These are phyloP conservation scores for Ogataea saltuana DNA, from an alignment of 805 yeast genomes.

Conservation along the genomic window DNA sequence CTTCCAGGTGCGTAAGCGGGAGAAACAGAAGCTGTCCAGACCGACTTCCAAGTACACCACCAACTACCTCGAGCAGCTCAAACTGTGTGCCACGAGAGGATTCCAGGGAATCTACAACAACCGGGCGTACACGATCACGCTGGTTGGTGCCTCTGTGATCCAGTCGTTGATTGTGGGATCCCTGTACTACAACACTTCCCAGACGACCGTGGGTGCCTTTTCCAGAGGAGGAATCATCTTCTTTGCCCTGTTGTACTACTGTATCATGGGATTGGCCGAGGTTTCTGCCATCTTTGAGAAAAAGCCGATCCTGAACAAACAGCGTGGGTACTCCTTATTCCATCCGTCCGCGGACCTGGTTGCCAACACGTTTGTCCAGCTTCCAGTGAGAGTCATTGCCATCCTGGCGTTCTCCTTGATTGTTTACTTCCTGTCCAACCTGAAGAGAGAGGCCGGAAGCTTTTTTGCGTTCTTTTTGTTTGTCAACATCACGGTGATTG, in stretches of 20 bases:
- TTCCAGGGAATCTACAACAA: constrained; percentile 56
- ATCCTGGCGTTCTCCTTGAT: constrained; percentile 47
- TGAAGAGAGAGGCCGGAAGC: constrained; percentile 54
- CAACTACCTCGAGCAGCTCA: constrained; percentile 50
- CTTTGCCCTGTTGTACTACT: constrained; percentile 59
- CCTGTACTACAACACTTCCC: constrained; percentile 51
- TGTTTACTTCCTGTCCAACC: constrained; percentile 53
- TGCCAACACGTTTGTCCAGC: constrained; percentile 54
- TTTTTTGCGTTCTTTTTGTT: constrained; percentile 53
- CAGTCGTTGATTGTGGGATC: constrained; percentile 65
- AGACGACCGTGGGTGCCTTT: constrained; percentile 55
- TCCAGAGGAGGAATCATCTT: constrained; percentile 65
- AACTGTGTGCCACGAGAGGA: constrained; percentile 54
- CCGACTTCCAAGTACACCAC: constrained; percentile 40
- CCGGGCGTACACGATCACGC: constrained; percentile 50
- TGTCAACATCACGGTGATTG: constrained; percentile 38
- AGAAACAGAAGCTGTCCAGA: constrained; percentile 42
- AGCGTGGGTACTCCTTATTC: constrained; percentile 61
- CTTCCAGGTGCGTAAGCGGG: constrained; percentile 33
- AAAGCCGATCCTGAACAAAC: constrained; percentile 65
- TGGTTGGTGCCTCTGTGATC: constrained; percentile 51
- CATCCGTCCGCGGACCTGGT: constrained; percentile 66
- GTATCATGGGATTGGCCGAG: constrained; percentile 62
- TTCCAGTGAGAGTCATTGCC: constrained; percentile 56
- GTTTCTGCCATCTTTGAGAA: constrained; percentile 58